Conservation (phyloP, 106 monocot species). For the Phalaenopsis aphrodite region DNA sequence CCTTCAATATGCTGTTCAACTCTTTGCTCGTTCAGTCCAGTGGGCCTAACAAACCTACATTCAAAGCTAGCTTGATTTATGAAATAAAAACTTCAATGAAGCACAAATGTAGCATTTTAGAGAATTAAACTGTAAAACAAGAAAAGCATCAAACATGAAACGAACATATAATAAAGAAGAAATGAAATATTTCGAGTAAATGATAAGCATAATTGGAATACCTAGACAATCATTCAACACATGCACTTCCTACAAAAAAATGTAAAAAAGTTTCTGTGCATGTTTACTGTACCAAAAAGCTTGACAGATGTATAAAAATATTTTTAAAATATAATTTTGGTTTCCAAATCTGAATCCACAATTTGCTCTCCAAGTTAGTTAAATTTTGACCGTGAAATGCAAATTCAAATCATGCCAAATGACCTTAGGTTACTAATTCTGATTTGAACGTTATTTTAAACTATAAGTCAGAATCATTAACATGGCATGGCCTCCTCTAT, state of each 20-base stretch:
- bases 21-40: slow-evolving; percentile 59
- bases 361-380: background rate
- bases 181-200: background rate
- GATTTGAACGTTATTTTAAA: too few relatives aligned
- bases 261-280: background rate
- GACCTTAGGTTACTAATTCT: background rate
- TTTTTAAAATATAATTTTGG: background rate
- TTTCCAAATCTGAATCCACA: background rate
- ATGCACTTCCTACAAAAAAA: background rate
- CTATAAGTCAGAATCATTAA: too few relatives aligned
- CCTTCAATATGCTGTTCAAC: slow-evolving; percentile 74
- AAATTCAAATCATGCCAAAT: background rate
- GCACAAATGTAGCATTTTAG: background rate
- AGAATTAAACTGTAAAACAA: background rate
- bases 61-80: background rate
- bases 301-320: background rate
- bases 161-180: background rate
- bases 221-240: background rate
- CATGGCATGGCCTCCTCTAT: too few relatives aligned
- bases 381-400: background rate
- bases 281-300: background rate
- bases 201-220: background rate
- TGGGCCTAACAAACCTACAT: slow-evolving; percentile 80
- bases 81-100: background rate
- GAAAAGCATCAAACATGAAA: background rate